Evolutionary conservation across 805 yeast genomes (phyloP), one percentile per base, ranked within the genome.

Genomic region (Cyberlindnera suaveolens): DNA sequence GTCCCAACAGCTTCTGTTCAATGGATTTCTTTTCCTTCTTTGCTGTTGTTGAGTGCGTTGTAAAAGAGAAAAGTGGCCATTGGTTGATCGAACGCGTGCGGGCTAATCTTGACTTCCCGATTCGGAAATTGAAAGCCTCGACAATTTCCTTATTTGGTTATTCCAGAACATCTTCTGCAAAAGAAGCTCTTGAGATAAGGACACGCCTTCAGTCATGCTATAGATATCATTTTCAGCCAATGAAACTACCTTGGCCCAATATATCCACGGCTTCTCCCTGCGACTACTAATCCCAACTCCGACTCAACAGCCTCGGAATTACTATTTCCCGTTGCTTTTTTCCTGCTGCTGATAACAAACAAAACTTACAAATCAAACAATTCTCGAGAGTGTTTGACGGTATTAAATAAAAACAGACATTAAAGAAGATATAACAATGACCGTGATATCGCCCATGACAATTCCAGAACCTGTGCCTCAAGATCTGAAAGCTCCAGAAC

Each of bases 401-500:
- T 19, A 23, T 4, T 23, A 23, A 10, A 23, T 3, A 9, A 23
- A 8, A 23, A 23, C 26, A 23, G 6, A 4, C 26, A 7, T 23
- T 8, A 23, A 23, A 23, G 27, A 10, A 5, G 27, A 23, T 23
- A 23, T 9, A 5, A 9, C 19, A 23, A 47, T 48, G 51, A 41
- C 44, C 17, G 38, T 49, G 3, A 19, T 30, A 27, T 45, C 52
- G 34, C 52, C 49, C 15, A 47, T 53, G 31, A 37, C 51, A 5
- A 45, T 53, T 18, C 55, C 51, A 6, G 40, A 51, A 19, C 55
- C 56, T 6, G 41, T 48, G 36, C 40, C 42, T 4, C 45, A 50
- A 31, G 49, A 55, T 35, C 50, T 75, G 20, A 68, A 71, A 43
- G 86, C 81, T 1, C 89, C 93, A 1, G 95, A 84, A 57, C 98